Percentiles rank a stretch among this genome's conserved stretches.
Evolutionary conservation across 2,329 filamentous ascomycete genomes (phyloP).

Genomic region (Rhytidhysteron rufulum): DNA sequence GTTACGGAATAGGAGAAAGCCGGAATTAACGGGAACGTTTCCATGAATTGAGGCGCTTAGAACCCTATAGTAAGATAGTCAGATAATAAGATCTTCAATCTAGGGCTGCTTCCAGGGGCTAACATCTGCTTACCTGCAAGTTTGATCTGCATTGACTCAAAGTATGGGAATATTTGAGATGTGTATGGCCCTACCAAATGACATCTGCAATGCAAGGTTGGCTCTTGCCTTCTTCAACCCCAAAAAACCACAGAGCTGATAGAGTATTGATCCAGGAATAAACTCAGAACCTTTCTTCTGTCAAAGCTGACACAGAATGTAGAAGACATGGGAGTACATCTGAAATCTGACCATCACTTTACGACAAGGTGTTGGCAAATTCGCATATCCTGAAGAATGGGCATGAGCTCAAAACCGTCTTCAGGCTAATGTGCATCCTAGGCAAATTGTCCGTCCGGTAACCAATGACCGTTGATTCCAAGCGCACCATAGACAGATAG

Average conservation of each 20-base stretch:
- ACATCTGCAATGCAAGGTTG: too few relatives aligned
- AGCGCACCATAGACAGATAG: slow-evolving; percentile 4
- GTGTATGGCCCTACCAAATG: too few relatives aligned
- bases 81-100: slow-evolving; percentile 16
- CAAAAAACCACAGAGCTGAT: too few relatives aligned
- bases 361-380: slow-evolving; percentile 5
- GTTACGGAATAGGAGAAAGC: slow-evolving; percentile 14
- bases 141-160: neutral
- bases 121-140: slow-evolving; percentile 8
- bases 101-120: slow-evolving; percentile 19
- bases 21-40: slow-evolving; percentile 33
- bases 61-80: slow-evolving; percentile 15
- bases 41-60: slow-evolving; percentile 19
- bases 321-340: slow-evolving; percentile 9
- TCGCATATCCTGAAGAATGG: slow-evolving; percentile 2
- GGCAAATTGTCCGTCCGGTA: neutral
- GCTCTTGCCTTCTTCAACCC: too few relatives aligned
- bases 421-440: slow-evolving; percentile 21
- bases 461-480: neutral
- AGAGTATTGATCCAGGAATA: too few relatives aligned
- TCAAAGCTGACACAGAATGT: too few relatives aligned
- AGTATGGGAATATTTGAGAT: too few relatives aligned
- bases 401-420: slow-evolving; percentile 9
- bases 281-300: too few relatives aligned
- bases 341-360: slow-evolving; percentile 18